Conservation (phyloP, 805 yeast genomes). For the Starmerella gropengiesseri region DNA sequence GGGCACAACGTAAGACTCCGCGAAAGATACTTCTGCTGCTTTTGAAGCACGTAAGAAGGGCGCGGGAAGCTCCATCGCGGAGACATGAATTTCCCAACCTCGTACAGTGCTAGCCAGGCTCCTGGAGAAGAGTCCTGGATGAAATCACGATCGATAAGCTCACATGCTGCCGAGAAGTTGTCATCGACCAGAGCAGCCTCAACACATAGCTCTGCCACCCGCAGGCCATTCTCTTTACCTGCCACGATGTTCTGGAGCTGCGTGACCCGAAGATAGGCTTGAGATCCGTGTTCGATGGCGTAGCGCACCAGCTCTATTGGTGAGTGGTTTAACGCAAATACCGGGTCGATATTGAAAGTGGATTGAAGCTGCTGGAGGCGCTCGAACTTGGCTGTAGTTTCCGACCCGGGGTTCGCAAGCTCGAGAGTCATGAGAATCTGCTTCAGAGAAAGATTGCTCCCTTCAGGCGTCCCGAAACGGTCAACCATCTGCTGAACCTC, state of each 20-base stretch:
- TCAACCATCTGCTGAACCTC: constrained; percentile 8
- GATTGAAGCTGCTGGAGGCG: constrained; percentile 3
- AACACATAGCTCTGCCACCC: constrained; percentile 35
- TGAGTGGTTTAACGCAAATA: constrained; percentile 11
- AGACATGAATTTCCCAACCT: constrained; percentile 50
- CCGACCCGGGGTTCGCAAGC: constrained; percentile 6
- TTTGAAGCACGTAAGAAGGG: constrained; percentile 35
- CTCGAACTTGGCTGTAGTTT: constrained; percentile 1
- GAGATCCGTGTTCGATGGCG: constrained; percentile 27
- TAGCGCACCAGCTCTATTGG: constrained; percentile 25
- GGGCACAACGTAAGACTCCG: constrained; percentile 44
- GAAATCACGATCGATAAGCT: constrained; percentile 20
- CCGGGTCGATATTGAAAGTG: constrained; percentile 15
- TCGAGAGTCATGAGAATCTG: constrained; percentile 13
- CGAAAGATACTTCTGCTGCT: constrained; percentile 48
- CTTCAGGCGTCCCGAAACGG: constrained; percentile 3
- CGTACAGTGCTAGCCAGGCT: constrained; percentile 64
- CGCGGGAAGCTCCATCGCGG: constrained; percentile 37
- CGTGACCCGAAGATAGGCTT: constrained; percentile 26
- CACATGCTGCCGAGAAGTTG: constrained; percentile 51
- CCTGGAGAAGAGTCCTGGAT: constrained; percentile 22
- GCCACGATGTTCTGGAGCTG: constrained; percentile 19
- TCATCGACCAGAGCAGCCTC: constrained; percentile 54
- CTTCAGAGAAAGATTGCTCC: background rate
- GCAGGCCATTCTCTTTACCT: constrained; percentile 4